Evolutionary conservation across 2,329 filamentous ascomycete genomes (phyloP).

Genomic region (Arthrobotrys entomopaga): DNA sequence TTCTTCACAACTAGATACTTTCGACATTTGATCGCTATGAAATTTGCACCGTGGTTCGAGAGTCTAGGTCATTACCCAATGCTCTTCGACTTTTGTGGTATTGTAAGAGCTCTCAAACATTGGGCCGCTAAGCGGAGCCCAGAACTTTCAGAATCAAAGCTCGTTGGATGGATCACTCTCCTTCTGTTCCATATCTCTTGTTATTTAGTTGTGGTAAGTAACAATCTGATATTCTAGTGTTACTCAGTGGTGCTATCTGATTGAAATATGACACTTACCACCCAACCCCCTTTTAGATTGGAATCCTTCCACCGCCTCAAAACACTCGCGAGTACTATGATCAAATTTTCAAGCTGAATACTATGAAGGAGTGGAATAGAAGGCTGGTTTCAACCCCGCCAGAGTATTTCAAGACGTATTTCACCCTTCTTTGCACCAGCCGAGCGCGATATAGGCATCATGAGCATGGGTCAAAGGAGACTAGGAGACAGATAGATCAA

Average conservation of each 20-base stretch:
- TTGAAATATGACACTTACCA: too few species aligned
- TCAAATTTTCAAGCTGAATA: slow-evolving; percentile 6
- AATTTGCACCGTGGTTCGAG: slow-evolving; percentile 6
- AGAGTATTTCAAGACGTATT: slow-evolving; percentile 23
- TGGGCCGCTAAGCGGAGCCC: slow-evolving; percentile 12
- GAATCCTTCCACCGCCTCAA: background rate
- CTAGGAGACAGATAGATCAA: background rate
- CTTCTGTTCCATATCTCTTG: slow-evolving; percentile 27
- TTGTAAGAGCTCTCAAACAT: background rate
- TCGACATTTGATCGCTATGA: slow-evolving; percentile 14
- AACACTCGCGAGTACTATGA: background rate
- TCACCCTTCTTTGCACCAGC: slow-evolving; percentile 4
- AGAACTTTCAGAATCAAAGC: slow-evolving; percentile 11
- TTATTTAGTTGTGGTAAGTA: slow-evolving; percentile 21
- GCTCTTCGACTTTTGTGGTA: background rate
- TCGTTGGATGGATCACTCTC: slow-evolving; percentile 21
- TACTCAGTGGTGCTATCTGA: background rate
- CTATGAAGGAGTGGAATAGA: slow-evolving; percentile 19
- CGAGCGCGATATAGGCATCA: background rate
- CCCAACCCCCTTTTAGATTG: background rate
- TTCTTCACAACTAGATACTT: slow-evolving; percentile 22
- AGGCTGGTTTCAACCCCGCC: slow-evolving; percentile 22
- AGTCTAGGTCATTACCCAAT: slow-evolving; percentile 7
- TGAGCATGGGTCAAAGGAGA: background rate
- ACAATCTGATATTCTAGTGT: background rate